A percentile compares a stretch with the other conserved stretches of the same genome.
These are phyloP conservation scores for Talaromyces sp. DNA, from an alignment of 2,329 filamentous ascomycete genomes.

Conservation along the genomic window DNA sequence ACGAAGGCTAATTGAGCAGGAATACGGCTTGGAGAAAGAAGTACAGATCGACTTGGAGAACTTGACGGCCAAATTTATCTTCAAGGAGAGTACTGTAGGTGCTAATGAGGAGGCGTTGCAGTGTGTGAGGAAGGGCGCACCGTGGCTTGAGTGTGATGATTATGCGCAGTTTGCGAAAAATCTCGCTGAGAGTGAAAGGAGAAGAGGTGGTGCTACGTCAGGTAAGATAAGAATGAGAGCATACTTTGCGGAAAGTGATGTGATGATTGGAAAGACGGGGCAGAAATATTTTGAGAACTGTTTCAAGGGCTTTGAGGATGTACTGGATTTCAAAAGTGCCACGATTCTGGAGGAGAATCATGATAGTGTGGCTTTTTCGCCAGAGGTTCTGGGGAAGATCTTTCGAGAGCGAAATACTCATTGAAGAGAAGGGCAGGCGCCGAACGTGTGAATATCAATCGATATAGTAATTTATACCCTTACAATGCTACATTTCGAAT, in stretches of 20 bases:
- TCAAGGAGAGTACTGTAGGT: conserved; percentile 32
- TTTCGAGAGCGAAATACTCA: neutral
- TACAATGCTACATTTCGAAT: neutral
- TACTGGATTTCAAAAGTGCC: conserved; percentile 34
- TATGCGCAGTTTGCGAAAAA: conserved; percentile 27
- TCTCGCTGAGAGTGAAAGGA: conserved; percentile 19
- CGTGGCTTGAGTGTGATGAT: conserved; percentile 37
- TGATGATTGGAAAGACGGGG: conserved; percentile 43
- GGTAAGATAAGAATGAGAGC: conserved; percentile 27
- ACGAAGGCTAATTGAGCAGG: conserved; percentile 19
- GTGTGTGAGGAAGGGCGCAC: conserved; percentile 33
- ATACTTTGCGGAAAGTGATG: conserved; percentile 40
- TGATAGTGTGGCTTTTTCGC: conserved; percentile 28
- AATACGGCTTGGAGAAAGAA: conserved; percentile 20
- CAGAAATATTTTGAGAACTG: conserved; percentile 43
- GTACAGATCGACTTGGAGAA: conserved; percentile 21
- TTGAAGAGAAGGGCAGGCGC: neutral
- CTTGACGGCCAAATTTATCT: conserved; percentile 21
- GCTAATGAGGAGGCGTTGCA: conserved; percentile 39
- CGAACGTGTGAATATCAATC: neutral
- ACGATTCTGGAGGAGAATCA: conserved; percentile 38
- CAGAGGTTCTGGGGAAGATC: conserved; percentile 2
- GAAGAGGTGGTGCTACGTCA: neutral
- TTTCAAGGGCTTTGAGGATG: conserved; percentile 31
- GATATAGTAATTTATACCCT: neutral